These are phyloP conservation scores for Graphilbum sp. DNA, from an alignment of 2,329 filamentous ascomycete genomes.

Conservation along the genomic window DNA sequence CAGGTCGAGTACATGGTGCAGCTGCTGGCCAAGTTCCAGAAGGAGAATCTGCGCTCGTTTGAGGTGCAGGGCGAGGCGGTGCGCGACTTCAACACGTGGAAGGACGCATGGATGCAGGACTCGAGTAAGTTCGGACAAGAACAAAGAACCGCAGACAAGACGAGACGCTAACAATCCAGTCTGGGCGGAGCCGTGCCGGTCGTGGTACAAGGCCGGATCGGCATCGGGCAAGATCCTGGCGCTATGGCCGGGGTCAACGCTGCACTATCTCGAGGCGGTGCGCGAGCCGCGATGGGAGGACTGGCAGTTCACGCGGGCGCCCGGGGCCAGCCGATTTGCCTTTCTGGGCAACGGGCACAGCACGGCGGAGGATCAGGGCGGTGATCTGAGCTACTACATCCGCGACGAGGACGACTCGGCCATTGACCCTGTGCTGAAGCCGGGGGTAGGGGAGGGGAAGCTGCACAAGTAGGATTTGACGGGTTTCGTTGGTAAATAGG, in stretches of 20 bases:
- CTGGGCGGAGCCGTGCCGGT: slow-evolving; percentile 15
- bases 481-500: no score
- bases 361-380: no score
- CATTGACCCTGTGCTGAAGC: no score
- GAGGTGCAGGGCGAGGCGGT: slow-evolving; percentile 5
- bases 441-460: no score
- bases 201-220: slow-evolving; percentile 14
- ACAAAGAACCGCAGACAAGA: no score
- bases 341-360: slow-evolving; percentile 21
- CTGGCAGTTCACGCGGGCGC: slow-evolving; percentile 9
- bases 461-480: no score
- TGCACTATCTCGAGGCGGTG: slow-evolving; percentile 11
- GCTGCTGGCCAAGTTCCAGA: slow-evolving; percentile 32
- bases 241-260: slow-evolving; percentile 7
- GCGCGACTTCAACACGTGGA: slow-evolving; percentile 15
- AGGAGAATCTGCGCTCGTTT: slow-evolving; percentile 25
- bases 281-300: slow-evolving; percentile 16
- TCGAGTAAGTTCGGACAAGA: no score
- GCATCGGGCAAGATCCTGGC: slow-evolving; percentile 10
- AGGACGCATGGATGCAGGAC: slow-evolving; percentile 15
- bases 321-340: slow-evolving; percentile 6
- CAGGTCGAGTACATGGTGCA: slow-evolving; percentile 27
- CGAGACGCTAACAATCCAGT: no score
- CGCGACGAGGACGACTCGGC: no score
- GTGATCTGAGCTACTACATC: no score